Evolutionary conservation across 1,284 basidiomycete genomes (phyloP).

Genomic region (Microbotryomycetes sp.): DNA sequence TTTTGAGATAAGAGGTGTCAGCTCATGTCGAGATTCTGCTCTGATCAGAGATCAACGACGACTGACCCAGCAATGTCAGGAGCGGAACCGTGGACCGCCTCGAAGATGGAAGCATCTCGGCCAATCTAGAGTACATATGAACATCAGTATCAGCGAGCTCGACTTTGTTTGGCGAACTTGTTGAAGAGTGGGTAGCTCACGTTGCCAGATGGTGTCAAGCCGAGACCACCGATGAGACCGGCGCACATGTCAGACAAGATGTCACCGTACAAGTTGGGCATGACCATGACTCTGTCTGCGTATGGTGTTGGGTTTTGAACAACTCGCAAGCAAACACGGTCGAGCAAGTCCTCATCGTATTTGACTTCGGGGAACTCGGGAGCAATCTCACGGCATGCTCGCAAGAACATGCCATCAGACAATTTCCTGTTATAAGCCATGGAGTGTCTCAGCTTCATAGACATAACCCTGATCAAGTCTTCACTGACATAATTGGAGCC

Average conservation of each 20-base stretch:
- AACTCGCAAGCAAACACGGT: constrained; percentile 92
- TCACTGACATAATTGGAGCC: constrained; percentile 89
- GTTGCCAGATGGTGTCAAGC: constrained; percentile 96
- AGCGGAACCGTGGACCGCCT: constrained; percentile 97
- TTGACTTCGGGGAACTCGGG: constrained; percentile 90
- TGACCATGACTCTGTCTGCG: constrained; percentile 98
- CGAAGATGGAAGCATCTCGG: constrained; percentile 97
- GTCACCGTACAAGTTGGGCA: constrained; percentile 90
- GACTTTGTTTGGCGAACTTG: not conserved
- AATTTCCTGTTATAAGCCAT: constrained; percentile 60
- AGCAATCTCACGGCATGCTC: constrained; percentile 88
- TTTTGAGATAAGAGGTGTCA: too few relatives aligned
- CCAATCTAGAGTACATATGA: constrained; percentile 15
- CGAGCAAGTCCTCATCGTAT: constrained; percentile 96
- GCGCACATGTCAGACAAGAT: constrained; percentile 99
- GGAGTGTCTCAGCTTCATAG: not conserved
- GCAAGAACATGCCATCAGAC: constrained; percentile 95
- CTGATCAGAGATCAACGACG: constrained; percentile 6
- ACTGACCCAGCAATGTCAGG: constrained; percentile 52
- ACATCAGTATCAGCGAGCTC: not conserved
- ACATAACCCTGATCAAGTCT: not conserved
- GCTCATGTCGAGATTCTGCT: too few relatives aligned
- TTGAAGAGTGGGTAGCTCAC: constrained; percentile 46
- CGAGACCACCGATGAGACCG: constrained; percentile 95
- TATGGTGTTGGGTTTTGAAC: constrained; percentile 90